A percentile compares a stretch with the other conserved stretches of the same genome.
phyloP scores from a whole-genome alignment of 805 yeast genomes.

The Candida ficus region DNA sequence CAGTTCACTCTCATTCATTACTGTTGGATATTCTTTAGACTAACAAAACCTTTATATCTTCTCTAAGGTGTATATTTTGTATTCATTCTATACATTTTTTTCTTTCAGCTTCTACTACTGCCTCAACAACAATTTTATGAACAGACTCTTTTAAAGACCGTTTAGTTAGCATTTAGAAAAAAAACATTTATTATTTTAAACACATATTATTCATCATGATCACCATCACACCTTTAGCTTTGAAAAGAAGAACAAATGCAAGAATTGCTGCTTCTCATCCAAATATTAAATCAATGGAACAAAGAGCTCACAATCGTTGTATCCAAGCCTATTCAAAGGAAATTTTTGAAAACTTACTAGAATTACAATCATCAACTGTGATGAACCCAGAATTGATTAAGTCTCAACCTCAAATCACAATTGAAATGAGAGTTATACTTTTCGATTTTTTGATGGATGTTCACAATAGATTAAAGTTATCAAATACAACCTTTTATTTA shows the following conservation, averaged over 20 bases:
- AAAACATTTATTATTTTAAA: neutral
- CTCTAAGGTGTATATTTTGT: neutral
- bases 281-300: conserved; percentile 41
- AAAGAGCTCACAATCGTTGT: conserved; percentile 37
- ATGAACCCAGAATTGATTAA: conserved; percentile 26
- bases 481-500: conserved; percentile 59
- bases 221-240: conserved; percentile 19
- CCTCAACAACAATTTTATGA: neutral
- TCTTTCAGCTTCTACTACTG: neutral
- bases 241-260: conserved; percentile 22
- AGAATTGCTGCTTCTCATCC: conserved; percentile 32
- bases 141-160: neutral
- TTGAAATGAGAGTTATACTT: conserved; percentile 64
- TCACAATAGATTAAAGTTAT: conserved; percentile 57
- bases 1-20: neutral
- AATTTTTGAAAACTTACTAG: conserved; percentile 30
- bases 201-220: conserved; percentile 4
- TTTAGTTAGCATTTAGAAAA: neutral
- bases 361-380: conserved; percentile 28
- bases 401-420: conserved; percentile 37
- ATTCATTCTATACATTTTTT: neutral
- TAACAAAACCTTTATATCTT: neutral
- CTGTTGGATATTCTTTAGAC: too few species aligned
- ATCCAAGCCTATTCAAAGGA: conserved; percentile 43
- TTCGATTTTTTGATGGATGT: conserved; percentile 78